Base-by-base conservation (phyloP, 1,284 basidiomycete genomes). In the Papiliotrema flavescens region DNA sequence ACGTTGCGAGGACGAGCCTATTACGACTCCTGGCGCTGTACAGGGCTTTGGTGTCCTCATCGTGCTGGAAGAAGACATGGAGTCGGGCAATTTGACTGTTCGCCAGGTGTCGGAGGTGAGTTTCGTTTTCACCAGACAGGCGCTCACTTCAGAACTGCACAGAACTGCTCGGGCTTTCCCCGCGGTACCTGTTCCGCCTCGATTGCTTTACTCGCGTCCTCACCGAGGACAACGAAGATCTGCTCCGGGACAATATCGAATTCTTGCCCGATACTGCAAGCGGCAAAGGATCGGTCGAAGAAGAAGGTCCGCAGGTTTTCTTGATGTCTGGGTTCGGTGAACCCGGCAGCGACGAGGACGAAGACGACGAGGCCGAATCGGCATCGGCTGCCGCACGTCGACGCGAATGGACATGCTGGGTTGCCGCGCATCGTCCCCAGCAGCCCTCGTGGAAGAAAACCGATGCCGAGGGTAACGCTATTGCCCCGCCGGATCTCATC, bases 1-100 rank as follows among this genome's bases (percentile, higher is more conserved):
- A 32, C 79, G 79, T 46, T 93, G 90, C 64, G 89, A 92, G 70
- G 89, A 93, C 64, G 89, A 93, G 85, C 90, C 90, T 0, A 93
- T 95, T 49, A 84, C 85, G 11, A 86, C 86, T 0, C 90, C 90
- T 2, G 90, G 90, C 2, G 87, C 90, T 0, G 83, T 93, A 0
- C 90, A 95, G 76, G 85, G 85, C 0, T 95, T 89, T 67, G 90
- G 90, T 9, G 86, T 92, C 0, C 80, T 93, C 17, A 81, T 94
- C 47, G 88, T 84, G 0, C 76, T 92, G 1, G 84, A 88, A 58
- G 84, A 90, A 65, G 77, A 83, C 28, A 77, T 81, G 13, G 83
- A 87, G 1, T 77, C 78, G 2, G 85, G 81, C 9, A 79, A 79
- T 8, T 74, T 91, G 28, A 63, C 81, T 2, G 87, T 93, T 17